Percentiles rank a stretch among this genome's conserved stretches.
Conservation (phyloP, 2,329 filamentous ascomycete species). For the Thelonectria blattea region DNA sequence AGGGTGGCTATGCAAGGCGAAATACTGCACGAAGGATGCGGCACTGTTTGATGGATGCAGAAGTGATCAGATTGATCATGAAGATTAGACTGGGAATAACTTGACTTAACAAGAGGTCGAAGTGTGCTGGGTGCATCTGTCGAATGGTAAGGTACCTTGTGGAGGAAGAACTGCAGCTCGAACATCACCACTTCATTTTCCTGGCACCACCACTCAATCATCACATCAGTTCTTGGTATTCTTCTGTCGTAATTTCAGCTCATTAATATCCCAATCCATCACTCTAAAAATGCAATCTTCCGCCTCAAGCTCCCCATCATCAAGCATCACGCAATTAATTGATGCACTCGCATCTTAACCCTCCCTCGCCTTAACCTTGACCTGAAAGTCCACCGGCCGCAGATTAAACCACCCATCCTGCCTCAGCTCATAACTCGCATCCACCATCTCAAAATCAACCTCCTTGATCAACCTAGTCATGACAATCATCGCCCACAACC, state of each 20-base stretch:
- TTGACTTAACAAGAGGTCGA: too few relatives aligned
- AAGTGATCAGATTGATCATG: background rate
- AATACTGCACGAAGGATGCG: background rate
- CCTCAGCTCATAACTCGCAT: slow-evolving; percentile 48
- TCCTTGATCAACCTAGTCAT: slow-evolving; percentile 51
- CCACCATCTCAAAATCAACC: slow-evolving; percentile 53
- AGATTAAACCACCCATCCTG: slow-evolving; percentile 61
- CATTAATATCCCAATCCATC: background rate
- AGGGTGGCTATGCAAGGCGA: background rate
- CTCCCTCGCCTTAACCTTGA: slow-evolving; percentile 50
- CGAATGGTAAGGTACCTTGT: too few relatives aligned
- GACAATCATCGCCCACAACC: slow-evolving; percentile 52
- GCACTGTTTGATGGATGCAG: background rate
- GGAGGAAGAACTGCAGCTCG: too few relatives aligned
- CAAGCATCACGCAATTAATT: background rate
- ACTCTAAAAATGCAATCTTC: background rate
- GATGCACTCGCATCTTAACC: background rate
- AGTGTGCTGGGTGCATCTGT: too few relatives aligned
- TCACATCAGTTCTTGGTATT: background rate
- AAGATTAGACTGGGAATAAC: too few relatives aligned
- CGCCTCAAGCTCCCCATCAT: background rate
- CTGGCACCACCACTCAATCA: background rate
- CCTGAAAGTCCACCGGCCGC: slow-evolving; percentile 53
- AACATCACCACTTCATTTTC: too few relatives aligned
- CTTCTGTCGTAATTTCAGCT: background rate